phyloP scores from a whole-genome alignment of 768 basidiomycete species.

The Xerocomellus amylosporus region DNA sequence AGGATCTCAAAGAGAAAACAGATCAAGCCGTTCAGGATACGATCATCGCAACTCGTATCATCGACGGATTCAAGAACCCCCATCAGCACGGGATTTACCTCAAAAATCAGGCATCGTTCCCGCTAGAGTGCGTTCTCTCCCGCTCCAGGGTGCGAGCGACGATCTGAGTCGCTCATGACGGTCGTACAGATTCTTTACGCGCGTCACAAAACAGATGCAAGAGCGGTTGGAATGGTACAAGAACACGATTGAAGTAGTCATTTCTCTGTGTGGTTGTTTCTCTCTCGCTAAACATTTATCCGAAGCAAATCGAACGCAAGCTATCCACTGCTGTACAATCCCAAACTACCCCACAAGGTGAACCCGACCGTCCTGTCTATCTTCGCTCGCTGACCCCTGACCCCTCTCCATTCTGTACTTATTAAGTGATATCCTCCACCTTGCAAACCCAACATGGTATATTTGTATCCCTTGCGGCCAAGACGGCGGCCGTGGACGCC shows the following conservation, averaged over 20 bases:
- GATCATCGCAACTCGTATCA: slow-evolving; percentile 69
- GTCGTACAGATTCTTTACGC: slow-evolving; percentile 59
- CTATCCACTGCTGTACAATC: slow-evolving; percentile 60
- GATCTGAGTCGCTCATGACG: not conserved
- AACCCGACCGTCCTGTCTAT: slow-evolving; percentile 3
- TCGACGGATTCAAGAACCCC: slow-evolving; percentile 76
- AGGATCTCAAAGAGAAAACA: slow-evolving; percentile 70
- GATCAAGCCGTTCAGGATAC: slow-evolving; percentile 80
- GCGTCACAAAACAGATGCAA: slow-evolving; percentile 68
- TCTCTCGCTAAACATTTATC: not conserved
- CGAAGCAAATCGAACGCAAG: slow-evolving; percentile 69
- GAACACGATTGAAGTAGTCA: slow-evolving; percentile 68
- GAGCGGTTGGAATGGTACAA: slow-evolving; percentile 77
- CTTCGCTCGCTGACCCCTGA: not conserved
- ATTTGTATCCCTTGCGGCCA: slow-evolving; percentile 73
- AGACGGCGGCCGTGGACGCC: slow-evolving; percentile 68
- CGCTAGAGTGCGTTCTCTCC: slow-evolving; percentile 59
- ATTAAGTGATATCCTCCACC: slow-evolving; percentile 65
- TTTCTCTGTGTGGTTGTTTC: not conserved
- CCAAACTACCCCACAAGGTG: slow-evolving; percentile 76
- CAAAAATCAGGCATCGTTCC: slow-evolving; percentile 79
- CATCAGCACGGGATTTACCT: slow-evolving; percentile 68
- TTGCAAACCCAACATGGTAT: slow-evolving; percentile 77
- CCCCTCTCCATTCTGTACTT: not conserved
- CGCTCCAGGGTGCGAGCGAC: not conserved